These are phyloP conservation scores for Fusarium subtropicale DNA, from an alignment of 2,329 filamentous ascomycete species.

Conservation along the genomic window DNA sequence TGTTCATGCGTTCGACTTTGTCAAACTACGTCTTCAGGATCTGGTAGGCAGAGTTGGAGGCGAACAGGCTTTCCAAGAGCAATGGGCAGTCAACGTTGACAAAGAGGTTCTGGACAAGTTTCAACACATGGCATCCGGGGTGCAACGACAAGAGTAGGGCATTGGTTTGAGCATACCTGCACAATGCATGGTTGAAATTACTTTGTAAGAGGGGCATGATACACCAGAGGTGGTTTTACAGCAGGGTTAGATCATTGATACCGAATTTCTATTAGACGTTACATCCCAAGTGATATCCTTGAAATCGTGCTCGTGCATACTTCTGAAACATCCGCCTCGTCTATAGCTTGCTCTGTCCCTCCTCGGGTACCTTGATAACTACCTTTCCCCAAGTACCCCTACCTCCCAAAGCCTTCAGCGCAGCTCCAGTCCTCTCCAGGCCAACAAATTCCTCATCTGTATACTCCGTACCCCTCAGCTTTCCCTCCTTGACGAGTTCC, in stretches of 20 bases:
- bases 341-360: slow-evolving; percentile 68
- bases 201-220: slow-evolving; percentile 22
- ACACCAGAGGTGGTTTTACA: slow-evolving; percentile 38
- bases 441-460: slow-evolving; percentile 85
- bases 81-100: slow-evolving; percentile 81
- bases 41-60: slow-evolving; percentile 72
- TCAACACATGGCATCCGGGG: slow-evolving; percentile 47
- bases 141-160: slow-evolving; percentile 18
- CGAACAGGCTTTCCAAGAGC: slow-evolving; percentile 71
- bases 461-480: slow-evolving; percentile 85
- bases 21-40: slow-evolving; percentile 69
- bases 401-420: slow-evolving; percentile 80
- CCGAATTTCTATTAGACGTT: slow-evolving; percentile 10
- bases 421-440: slow-evolving; percentile 80
- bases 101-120: slow-evolving; percentile 77
- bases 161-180: neutral
- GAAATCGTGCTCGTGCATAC: neutral
- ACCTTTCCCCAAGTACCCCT: slow-evolving; percentile 97
- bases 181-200: neutral
- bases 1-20: slow-evolving; percentile 72
- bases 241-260: slow-evolving; percentile 24
- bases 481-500: slow-evolving; percentile 78
- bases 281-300: neutral
- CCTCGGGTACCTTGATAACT: slow-evolving; percentile 84
- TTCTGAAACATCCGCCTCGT: neutral